Evolutionary conservation across 2,329 filamentous ascomycete genomes (phyloP), one percentile per base, ranked within the genome.

Genomic region (Cercospora nicotianae): DNA sequence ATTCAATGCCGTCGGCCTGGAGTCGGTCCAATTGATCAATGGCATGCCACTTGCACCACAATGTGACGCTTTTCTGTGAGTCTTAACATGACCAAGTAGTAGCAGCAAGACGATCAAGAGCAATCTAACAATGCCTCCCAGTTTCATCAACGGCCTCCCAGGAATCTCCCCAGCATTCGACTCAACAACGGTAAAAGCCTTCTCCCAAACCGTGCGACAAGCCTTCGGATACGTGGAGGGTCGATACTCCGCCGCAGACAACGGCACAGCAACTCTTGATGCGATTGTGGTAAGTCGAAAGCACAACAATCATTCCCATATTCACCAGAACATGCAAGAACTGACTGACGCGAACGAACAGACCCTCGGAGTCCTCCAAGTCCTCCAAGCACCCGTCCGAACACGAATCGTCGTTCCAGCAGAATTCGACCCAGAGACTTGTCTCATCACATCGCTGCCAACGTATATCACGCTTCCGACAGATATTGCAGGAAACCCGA

Each of bases 351-450:
- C n/a, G 0, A 16, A 5, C 3, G 0, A 6, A 36, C 6, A 39
- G 59, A 61, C 59, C n/a, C 64, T 66, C 39, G 64, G 64, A 20
- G 42, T 62, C 7, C 42, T 57, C 12, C 58, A 62, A 18, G 36
- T 57, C 18, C 23, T 66, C 13, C 42, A 62, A n/a, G n/a, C 62
- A 5, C 64, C 64, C 0, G 31, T 66, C 20, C 23, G 30, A 2
- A 57, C 64, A 9, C 64, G 51, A n/a, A 62, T 66, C 60, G 39
- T 62, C 5, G 64, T 66, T 2, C 64, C 64, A 16, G 59, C 59
- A 18, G 42, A 63, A 30, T 66, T 66, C 59, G 51, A 66, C 23
- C 16, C n/a, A n/a, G 33, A 42, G 10, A 62, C 64, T 5, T 66
- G 64, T 20, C 33, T 66, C 10, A 61, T 66, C n/a, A 53, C 26